A percentile compares a stretch with the other conserved stretches of the same genome.
Evolutionary conservation across 2,329 filamentous ascomycete species (phyloP).

Genomic region (Cadophora sp.): DNA sequence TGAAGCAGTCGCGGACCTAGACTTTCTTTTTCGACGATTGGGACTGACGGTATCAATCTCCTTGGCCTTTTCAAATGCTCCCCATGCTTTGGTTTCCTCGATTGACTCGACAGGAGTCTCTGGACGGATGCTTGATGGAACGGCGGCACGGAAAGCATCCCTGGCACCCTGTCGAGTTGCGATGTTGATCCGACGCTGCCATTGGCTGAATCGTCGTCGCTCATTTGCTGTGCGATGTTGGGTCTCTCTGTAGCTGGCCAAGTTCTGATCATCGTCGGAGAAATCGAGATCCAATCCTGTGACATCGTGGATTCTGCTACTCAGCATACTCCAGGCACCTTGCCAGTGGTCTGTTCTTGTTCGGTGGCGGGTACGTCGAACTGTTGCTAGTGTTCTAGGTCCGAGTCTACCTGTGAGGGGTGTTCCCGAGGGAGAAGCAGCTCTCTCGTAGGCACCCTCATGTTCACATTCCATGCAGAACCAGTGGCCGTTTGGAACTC

Average conservation of each 20-base stretch:
- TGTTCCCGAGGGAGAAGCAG: constrained; percentile 44
- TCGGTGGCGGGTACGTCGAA: constrained; percentile 61
- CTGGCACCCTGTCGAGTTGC: constrained; percentile 80
- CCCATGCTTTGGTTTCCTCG: constrained; percentile 88
- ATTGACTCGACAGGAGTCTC: constrained; percentile 69
- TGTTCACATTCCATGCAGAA: constrained; percentile 85
- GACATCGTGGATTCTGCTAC: constrained; percentile 67
- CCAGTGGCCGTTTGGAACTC: constrained; percentile 80
- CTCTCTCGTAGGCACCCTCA: constrained; percentile 49
- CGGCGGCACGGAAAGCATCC: constrained; percentile 74
- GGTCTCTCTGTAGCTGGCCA: constrained; percentile 61
- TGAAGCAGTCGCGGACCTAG: constrained; percentile 72
- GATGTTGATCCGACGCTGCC: constrained; percentile 84
- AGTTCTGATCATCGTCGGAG: constrained; percentile 71
- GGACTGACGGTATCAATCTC: constrained; percentile 64
- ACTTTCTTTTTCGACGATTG: constrained; percentile 75
- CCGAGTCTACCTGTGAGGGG: constrained; percentile 34
- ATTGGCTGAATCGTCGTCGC: constrained; percentile 68
- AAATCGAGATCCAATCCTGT: constrained; percentile 83
- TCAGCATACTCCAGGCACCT: constrained; percentile 77
- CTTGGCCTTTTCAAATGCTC: constrained; percentile 84
- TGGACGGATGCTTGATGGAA: constrained; percentile 63
- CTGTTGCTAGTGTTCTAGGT: constrained; percentile 63
- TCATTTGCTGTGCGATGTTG: constrained; percentile 57
- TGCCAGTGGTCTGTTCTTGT: constrained; percentile 87